Evolutionary conservation across 345 rosid genomes (phyloP).

Genomic region (Eucalyptus erythrocorys): DNA sequence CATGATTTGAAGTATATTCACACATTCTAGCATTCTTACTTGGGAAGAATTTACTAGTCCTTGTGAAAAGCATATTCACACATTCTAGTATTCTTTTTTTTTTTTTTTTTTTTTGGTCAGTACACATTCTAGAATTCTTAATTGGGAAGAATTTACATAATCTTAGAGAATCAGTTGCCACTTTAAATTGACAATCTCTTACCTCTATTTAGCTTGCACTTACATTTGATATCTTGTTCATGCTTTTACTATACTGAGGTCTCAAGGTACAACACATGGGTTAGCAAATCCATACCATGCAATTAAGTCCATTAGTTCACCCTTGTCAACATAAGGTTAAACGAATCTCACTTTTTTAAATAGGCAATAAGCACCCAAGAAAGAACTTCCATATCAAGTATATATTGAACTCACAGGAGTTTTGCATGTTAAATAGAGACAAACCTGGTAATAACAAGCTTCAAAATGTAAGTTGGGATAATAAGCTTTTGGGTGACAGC

Average conservation of each 20-base stretch:
- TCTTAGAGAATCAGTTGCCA: not conserved
- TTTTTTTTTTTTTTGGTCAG: too few species aligned
- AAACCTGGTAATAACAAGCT: conserved; percentile 97
- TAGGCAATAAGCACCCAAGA: not conserved
- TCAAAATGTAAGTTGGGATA: conserved; percentile 92
- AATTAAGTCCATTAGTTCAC: not conserved
- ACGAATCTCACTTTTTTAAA: not conserved
- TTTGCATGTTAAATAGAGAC: not conserved
- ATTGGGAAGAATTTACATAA: not conserved
- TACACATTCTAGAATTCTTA: too few species aligned
- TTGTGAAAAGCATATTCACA: not conserved
- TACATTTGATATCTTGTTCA: not conserved
- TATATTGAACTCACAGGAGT: not conserved
- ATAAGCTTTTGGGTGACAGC: conserved; percentile 65
- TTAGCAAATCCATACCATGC: not conserved
- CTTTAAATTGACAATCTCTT: not conserved
- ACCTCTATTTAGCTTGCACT: not conserved
- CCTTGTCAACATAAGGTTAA: not conserved
- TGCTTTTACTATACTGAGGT: not conserved
- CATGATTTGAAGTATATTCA: not conserved
- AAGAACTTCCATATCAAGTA: not conserved
- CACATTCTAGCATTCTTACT: too few species aligned
- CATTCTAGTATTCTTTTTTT: not conserved
- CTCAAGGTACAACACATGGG: not conserved
- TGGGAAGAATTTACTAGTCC: not conserved